Evolutionary conservation across 495 filamentous ascomycete genomes (phyloP).

Genomic region (Penicillium lividum): DNA sequence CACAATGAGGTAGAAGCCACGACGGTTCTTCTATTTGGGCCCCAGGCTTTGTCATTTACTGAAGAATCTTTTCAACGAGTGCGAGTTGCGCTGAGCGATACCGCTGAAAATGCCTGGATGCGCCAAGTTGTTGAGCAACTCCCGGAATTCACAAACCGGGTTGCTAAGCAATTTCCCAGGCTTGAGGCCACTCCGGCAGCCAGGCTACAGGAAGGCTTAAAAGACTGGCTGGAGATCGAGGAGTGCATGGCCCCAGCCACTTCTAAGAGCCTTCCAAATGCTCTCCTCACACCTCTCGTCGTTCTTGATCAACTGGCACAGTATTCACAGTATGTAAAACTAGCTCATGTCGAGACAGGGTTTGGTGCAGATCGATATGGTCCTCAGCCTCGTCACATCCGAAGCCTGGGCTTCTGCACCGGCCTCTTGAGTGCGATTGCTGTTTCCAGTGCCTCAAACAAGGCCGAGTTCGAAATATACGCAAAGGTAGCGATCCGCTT

Average conservation of each 20-base stretch:
- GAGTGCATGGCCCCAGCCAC: no score
- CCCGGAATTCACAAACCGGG: neutral
- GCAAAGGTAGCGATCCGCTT: conserved; percentile 43
- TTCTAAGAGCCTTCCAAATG: neutral
- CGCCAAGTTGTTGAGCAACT: neutral
- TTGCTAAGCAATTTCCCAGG: neutral
- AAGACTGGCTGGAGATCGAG: no score
- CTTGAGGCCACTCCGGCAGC: neutral
- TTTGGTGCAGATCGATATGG: neutral
- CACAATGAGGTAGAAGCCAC: no score
- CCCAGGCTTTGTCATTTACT: neutral
- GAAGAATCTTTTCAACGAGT: neutral
- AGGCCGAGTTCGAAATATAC: conserved; percentile 32
- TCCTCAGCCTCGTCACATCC: neutral
- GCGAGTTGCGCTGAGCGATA: neutral
- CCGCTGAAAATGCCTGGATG: neutral
- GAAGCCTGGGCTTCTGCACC: conserved; percentile 47
- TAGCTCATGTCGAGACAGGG: no score
- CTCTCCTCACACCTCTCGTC: neutral
- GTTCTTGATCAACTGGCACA: neutral
- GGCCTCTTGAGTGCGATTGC: conserved; percentile 44
- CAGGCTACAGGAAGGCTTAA: neutral
- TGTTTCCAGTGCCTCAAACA: conserved; percentile 28
- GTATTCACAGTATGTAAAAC: neutral
- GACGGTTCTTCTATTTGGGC: neutral